Evolutionary conservation across 257 asterid species (phyloP).

Genomic region (Scutellaria minor): DNA sequence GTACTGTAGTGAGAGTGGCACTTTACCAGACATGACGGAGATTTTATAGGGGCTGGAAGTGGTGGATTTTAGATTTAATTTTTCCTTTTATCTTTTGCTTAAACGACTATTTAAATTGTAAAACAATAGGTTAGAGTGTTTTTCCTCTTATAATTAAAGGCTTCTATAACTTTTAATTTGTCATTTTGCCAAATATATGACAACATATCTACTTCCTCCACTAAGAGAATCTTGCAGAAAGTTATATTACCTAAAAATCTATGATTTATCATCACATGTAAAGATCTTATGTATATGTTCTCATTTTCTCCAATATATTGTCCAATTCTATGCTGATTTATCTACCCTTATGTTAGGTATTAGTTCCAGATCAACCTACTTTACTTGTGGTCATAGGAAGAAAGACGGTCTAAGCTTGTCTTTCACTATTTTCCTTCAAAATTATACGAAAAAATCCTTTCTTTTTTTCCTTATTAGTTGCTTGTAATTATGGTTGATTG

Average conservation of each 20-base stretch:
- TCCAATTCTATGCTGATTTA: constrained; percentile 19
- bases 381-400: constrained; percentile 21
- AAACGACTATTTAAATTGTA: constrained; percentile 32
- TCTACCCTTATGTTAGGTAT: constrained; percentile 10
- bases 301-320: constrained; percentile 14
- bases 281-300: constrained; percentile 28
- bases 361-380: constrained; percentile 22
- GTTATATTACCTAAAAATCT: constrained; percentile 55
- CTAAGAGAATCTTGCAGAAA: constrained; percentile 50
- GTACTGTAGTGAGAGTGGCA: constrained; percentile 39
- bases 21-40: constrained; percentile 40
- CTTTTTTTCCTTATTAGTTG: not conserved
- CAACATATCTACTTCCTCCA: constrained; percentile 58
- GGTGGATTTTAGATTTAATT: constrained; percentile 41
- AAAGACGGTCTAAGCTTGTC: constrained; percentile 7
- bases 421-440: constrained; percentile 21
- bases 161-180: constrained; percentile 46
- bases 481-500: constrained; percentile 19
- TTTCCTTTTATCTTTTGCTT: constrained; percentile 33
- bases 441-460: not conserved
- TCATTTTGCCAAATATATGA: constrained; percentile 58
- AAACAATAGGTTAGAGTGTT: constrained; percentile 33
- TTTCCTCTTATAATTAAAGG: constrained; percentile 39
- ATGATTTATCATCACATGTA: constrained; percentile 50
- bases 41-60: constrained; percentile 56